Evolutionary conservation across 2,329 filamentous ascomycete species (phyloP), one percentile per base, ranked within the genome.

Genomic region (Neophaeococcomyces aloes): DNA sequence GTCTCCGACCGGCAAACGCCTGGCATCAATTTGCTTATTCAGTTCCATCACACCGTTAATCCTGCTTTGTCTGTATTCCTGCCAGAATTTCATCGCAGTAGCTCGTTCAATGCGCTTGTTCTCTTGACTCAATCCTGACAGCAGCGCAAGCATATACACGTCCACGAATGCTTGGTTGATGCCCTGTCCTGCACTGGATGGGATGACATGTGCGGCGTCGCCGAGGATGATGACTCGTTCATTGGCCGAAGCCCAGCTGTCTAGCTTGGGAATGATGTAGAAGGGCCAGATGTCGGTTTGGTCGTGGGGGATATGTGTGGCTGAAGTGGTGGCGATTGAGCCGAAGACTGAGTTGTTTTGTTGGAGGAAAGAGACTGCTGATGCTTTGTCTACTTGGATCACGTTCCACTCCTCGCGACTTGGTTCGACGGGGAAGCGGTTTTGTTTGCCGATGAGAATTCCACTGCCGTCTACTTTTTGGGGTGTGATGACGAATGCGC

Each of bases 161-260:
- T 50, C 51, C 31, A 51, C 48, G 30, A 49, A 51, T 8, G 51
- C 51, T 47, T 48, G 44, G 3, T 41, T 48, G 4, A 48, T 45
- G 6, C 48, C 51, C 17, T 51, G 49, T 2, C 51, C 51, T 10
- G 45, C 51, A 0, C 43, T 48, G 7, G 51, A 48, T 1, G 48
- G 49, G 40, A 53, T 53, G 7, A 47, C 48, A 29, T 53, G 49
- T 6, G 51, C 47, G 5, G 51, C 48, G 29, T 53, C 51, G 11
- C 51, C 49, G 18, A 53, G 35, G 21, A 53, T 29, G 11, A 51
- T 37, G 3, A 49, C 37, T 6, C 31, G n/a, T 30, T 41, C 29
- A 10, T 42, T 21, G 13, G 43, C 42, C 30, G 38, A 45, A 11
- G 42, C 46, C 49, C 47, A 53, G 2, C 43, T 47, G 11, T 15